These are phyloP conservation scores for Candida nemodendra DNA, from an alignment of 805 yeast species.

Conservation along the genomic window DNA sequence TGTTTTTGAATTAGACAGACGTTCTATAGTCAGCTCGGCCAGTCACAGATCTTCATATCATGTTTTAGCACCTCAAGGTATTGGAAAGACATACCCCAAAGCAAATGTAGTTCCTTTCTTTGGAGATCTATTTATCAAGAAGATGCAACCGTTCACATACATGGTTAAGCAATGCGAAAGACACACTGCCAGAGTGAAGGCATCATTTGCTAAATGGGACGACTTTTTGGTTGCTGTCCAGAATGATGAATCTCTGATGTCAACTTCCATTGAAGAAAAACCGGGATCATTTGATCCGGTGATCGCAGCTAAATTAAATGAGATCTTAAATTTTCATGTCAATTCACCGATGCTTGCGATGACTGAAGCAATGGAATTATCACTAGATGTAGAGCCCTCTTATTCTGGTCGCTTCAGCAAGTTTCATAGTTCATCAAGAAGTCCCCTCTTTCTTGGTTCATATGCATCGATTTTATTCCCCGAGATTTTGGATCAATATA, in stretches of 20 bases:
- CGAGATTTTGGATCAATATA: constrained; percentile 51
- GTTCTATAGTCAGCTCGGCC: constrained; percentile 58
- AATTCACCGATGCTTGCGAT: constrained; percentile 43
- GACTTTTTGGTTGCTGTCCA: constrained; percentile 55
- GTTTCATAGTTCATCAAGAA: constrained; percentile 45
- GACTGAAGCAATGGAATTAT: constrained; percentile 58
- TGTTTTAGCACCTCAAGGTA: constrained; percentile 83
- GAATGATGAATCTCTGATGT: constrained; percentile 38
- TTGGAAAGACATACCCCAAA: constrained; percentile 74
- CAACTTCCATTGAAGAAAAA: constrained; percentile 2
- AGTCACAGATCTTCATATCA: constrained; percentile 61
- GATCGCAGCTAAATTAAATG: constrained; percentile 24
- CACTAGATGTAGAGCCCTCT: constrained; percentile 65
- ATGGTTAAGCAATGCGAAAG: constrained; percentile 56
- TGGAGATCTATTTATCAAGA: constrained; percentile 73
- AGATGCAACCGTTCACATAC: constrained; percentile 29
- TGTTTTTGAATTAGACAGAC: constrained; percentile 79
- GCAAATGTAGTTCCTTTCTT: constrained; percentile 83
- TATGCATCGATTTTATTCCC: constrained; percentile 66
- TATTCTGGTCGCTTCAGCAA: constrained; percentile 42
- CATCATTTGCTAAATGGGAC: constrained; percentile 81
- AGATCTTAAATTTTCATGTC: constrained; percentile 45
- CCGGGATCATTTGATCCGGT: constrained; percentile 6
- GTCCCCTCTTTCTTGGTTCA: constrained; percentile 60
- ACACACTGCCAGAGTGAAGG: constrained; percentile 63